Percentiles rank a stretch among this genome's conserved stretches.
Conservation (phyloP, 2,329 filamentous ascomycete genomes). For the Aspergillus niger region DNA sequence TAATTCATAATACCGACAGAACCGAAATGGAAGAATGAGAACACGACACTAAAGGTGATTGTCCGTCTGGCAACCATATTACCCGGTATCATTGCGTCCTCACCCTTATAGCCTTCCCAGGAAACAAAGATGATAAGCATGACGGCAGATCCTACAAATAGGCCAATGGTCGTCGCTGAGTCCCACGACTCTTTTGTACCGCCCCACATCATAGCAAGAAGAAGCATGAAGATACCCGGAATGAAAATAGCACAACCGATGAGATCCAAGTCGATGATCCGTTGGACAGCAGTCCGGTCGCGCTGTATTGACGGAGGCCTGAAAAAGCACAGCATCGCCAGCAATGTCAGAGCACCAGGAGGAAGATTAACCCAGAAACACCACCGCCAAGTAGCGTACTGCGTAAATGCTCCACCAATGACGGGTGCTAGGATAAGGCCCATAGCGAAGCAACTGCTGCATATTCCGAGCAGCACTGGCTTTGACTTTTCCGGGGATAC, state of each 20-base stretch:
- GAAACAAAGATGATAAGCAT: slow-evolving; percentile 2
- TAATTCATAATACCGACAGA: neutral
- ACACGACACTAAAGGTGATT: neutral
- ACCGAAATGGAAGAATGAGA: neutral
- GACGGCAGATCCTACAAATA: neutral
- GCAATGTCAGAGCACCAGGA: neutral
- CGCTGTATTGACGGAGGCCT: neutral
- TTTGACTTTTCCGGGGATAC: neutral
- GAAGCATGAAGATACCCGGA: neutral
- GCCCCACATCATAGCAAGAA: neutral
- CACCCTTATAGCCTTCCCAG: slow-evolving; percentile 8
- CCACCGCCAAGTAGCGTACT: neutral
- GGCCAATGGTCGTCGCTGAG: neutral
- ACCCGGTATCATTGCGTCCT: slow-evolving; percentile 12
- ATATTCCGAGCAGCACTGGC: slow-evolving; percentile 7
- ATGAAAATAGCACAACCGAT: neutral
- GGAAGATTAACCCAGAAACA: neutral
- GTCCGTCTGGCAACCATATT: slow-evolving; percentile 1
- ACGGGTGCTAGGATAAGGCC: slow-evolving; percentile 12
- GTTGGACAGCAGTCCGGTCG: neutral
- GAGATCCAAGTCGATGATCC: neutral
- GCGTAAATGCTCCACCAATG: slow-evolving; percentile 13
- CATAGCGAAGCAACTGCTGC: slow-evolving; percentile 9
- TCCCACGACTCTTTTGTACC: neutral
- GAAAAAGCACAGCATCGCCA: neutral